phyloP scores from a whole-genome alignment of 805 yeast genomes.

The Suhomyces faveliae region DNA sequence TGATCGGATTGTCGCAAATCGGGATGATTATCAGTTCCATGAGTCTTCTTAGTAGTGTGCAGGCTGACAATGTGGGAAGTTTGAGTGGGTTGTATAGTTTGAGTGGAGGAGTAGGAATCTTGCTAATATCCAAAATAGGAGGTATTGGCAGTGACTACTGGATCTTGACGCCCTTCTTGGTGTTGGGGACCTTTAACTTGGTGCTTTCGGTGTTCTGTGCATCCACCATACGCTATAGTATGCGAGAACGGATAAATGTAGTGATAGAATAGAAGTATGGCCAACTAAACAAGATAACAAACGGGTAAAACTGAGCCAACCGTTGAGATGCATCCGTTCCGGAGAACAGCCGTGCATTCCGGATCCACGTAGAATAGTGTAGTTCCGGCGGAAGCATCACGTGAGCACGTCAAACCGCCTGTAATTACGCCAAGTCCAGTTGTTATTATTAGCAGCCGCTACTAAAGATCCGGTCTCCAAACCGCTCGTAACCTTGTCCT shows the following conservation, averaged over 20 bases:
- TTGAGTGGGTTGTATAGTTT: conserved; percentile 69
- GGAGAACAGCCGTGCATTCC: no score
- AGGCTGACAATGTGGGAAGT: conserved; percentile 53
- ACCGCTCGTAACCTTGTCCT: not conserved
- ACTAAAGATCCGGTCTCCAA: no score
- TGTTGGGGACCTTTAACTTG: conserved; percentile 44
- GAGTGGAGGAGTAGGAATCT: conserved; percentile 66
- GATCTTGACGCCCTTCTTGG: conserved; percentile 57
- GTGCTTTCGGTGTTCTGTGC: conserved; percentile 18
- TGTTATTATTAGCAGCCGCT: no score
- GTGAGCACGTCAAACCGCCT: no score
- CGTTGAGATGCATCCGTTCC: no score
- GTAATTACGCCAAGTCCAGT: no score
- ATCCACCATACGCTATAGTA: not conserved
- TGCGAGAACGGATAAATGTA: not conserved
- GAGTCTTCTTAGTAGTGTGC: conserved; percentile 48
- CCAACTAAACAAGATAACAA: no score
- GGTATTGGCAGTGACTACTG: conserved; percentile 58
- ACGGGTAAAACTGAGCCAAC: no score
- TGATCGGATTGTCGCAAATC: conserved; percentile 59
- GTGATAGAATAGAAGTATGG: not conserved
- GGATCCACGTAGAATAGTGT: not conserved
- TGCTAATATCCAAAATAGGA: conserved; percentile 58
- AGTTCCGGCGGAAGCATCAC: not conserved
- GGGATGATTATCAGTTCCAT: conserved; percentile 62